phyloP scores from a whole-genome alignment of 805 yeast genomes.

The Pichia gijzeniarum region DNA sequence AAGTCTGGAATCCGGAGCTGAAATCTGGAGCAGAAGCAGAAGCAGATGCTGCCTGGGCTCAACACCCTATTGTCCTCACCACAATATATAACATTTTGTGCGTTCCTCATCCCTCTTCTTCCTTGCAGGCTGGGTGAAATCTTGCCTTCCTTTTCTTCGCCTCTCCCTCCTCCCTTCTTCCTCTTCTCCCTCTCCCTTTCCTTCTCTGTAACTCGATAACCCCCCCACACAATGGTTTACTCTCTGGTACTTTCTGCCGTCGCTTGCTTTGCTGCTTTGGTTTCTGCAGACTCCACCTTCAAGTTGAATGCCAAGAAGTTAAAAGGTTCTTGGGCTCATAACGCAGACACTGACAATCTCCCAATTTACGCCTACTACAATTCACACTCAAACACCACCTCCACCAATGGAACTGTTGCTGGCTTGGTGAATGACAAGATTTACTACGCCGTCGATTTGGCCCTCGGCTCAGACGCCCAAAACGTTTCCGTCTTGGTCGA shows the following conservation, averaged over 20 bases:
- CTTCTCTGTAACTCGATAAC: no score
- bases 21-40: no score
- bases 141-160: no score
- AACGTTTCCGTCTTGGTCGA: slow-evolving; percentile 48
- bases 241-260: not conserved
- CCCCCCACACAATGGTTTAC: no score
- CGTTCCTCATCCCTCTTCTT: no score
- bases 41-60: no score
- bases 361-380: slow-evolving; percentile 10
- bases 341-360: slow-evolving; percentile 6
- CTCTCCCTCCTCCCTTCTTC: no score
- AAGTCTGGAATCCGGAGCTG: no score
- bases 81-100: no score
- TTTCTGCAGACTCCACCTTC: slow-evolving; percentile 6
- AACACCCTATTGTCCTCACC: no score
- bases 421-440: slow-evolving; percentile 21
- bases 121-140: no score
- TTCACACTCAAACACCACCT: not conserved
- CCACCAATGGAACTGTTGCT: slow-evolving; percentile 7
- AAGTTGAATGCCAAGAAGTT: slow-evolving; percentile 9
- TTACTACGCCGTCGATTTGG: slow-evolving; percentile 37
- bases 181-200: no score
- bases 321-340: slow-evolving; percentile 12
- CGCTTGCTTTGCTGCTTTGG: slow-evolving; percentile 1
- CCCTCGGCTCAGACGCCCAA: slow-evolving; percentile 50